Evolutionary conservation across 768 basidiomycete species (phyloP), one percentile per base, ranked within the genome.

Genomic region (Infundibulicybe gibba): DNA sequence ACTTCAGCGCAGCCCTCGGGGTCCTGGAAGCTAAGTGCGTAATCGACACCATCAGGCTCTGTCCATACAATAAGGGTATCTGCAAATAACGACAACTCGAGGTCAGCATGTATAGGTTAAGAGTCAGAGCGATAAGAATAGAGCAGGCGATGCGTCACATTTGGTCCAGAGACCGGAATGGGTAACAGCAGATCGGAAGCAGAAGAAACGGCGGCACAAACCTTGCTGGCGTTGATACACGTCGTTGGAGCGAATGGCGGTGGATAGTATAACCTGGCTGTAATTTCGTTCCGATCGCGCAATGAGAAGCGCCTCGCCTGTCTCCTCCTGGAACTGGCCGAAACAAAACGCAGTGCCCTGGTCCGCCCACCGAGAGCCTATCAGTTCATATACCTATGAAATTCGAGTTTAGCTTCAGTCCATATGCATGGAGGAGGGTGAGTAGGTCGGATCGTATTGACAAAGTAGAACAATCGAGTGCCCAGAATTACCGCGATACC

Each of bases 1-100:
- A 98, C 90, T 70, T 98, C 94, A 30, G 84, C 77, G 56, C 95
- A 99, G 25, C 94, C 97, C 51, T 93, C 90, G 1, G 90, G 81
- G 56, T 97, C 95, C 61, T 97, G 95, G 57, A 99, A 99, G 57
- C 93, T 95, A 44, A 99, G 74, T 2, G 95, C 95, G 61, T 97
- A 94, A 65, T 99, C 97, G 32, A 88, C 83, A 21, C 91, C 90
- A 52, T 90, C 87, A 1, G 91, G 89, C 62, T 98, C 95, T 3
- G 95, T 98, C 97, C 97, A 99, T 15, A 97, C 95, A 56, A 99
- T 97, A 41, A 99, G 78, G 11, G 97, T 99, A 60, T 97, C 95
- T 94, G 67, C 25, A 43, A 51, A 13, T 35, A 47, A 44, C 32
- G 35, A 45, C 17, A 40, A 42, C 16, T 16, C 37, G 25, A 50